Base-by-base conservation (phyloP, 2,329 filamentous ascomycete species). In the Podosphaera leucotricha region DNA sequence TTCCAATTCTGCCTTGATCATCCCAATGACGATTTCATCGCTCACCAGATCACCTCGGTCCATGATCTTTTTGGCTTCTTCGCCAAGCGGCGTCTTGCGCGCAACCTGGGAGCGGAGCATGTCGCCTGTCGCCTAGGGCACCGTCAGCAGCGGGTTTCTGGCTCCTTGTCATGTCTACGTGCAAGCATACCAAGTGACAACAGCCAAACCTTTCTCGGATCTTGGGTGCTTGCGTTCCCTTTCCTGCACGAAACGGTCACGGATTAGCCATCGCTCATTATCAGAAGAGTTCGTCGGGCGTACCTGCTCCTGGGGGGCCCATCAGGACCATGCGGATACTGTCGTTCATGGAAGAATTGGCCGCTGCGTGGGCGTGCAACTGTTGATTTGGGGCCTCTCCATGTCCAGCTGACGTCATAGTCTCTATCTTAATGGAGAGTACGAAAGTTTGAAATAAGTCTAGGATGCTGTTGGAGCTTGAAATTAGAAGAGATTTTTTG, bases 31-130 rank as follows among this genome's bases (percentile, higher is more conserved):
- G 61, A 98, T 98, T 61, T 95, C 87, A 64, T 98, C 90, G 63
- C 85, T 92, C 62, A 98, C 90, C 47, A 98, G 76, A 54, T 87
- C 87, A 56, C 90, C 90, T 62, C 87, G 80, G 61, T 98, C 90
- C 90, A 98, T 98, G 64, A 98, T 98, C 77, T 95, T 95, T 78
- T 98, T 98, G 53, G 90, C 90, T 69, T 94, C 85, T 60, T 81
- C 75, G 55, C 90, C 90, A 52, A 98, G 76, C 47, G 81, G 66
- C 46, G 90, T 98, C 77, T 95, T 94, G 68, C 92, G 92, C 52
- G 87, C 81, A 60, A 98, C 90, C 65, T 98, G 90, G 54, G 86
- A 92, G 59, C 90, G 85, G 59, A 98, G 75, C 90, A 98, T 98
- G 66, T 98, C 90, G 62, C 90, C 90, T 47, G 90, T 98, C 51